Percentiles rank a stretch among this genome's conserved stretches.
Conservation (phyloP, 805 yeast species). For the Candida caryicola region DNA sequence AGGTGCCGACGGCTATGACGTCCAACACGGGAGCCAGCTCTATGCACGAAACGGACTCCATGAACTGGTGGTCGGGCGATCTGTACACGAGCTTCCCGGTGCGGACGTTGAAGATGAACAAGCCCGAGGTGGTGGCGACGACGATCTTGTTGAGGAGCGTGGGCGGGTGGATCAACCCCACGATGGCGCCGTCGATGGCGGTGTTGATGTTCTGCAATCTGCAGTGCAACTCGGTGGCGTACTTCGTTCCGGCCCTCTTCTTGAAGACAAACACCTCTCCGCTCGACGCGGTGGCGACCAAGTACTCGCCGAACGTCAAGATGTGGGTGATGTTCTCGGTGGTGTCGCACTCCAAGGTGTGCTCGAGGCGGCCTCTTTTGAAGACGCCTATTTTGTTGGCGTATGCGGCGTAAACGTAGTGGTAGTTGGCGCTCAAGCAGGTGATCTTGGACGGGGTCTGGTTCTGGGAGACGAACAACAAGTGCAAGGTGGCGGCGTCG, state of each 20-base stretch:
- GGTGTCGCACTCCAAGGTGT: conserved; percentile 33
- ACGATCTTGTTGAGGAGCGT: conserved; percentile 89
- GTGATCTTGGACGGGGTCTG: conserved; percentile 72
- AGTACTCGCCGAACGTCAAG: conserved; percentile 71
- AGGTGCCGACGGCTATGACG: conserved; percentile 72
- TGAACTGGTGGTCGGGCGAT: conserved; percentile 45
- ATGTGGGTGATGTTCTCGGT: conserved; percentile 45
- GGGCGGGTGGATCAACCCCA: conserved; percentile 75
- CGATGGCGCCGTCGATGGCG: conserved; percentile 66
- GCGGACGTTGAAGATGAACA: conserved; percentile 69
- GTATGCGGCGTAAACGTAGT: conserved; percentile 76
- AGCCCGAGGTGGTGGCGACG: conserved; percentile 66
- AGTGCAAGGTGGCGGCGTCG: conserved; percentile 82
- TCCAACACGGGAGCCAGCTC: conserved; percentile 88
- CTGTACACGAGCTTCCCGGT: conserved; percentile 70
- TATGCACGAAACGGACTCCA: conserved; percentile 57
- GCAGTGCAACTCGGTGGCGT: conserved; percentile 66
- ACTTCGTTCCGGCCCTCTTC: conserved; percentile 42
- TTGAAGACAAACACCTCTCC: conserved; percentile 54
- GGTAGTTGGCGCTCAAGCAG: conserved; percentile 75
- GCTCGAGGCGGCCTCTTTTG: conserved; percentile 72
- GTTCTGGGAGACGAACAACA: conserved; percentile 79
- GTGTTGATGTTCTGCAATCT: conserved; percentile 50
- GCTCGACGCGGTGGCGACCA: conserved; percentile 50
- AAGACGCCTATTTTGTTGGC: conserved; percentile 71